Evolutionary conservation across 306 rosid species (phyloP).

Genomic region (Casuarina equisetifolia): DNA sequence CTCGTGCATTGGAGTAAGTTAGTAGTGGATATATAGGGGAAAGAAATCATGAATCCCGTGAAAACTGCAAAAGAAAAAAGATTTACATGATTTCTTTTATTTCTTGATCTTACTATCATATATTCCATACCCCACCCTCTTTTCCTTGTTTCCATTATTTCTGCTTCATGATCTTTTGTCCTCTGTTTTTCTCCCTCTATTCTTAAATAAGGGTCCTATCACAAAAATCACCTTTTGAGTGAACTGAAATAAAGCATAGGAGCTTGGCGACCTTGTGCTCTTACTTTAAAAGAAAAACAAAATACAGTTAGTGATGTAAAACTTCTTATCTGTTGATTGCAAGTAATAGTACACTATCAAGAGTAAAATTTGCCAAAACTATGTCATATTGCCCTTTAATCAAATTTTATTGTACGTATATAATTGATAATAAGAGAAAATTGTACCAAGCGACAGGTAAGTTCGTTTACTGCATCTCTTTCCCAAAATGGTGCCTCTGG

Average conservation of each 20-base stretch:
- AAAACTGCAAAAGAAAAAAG: neutral
- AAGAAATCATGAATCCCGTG: constrained; percentile 12
- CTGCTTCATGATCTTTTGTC: too few species aligned
- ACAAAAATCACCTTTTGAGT: neutral
- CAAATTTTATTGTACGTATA: neutral
- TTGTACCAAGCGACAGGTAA: neutral
- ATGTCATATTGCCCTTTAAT: neutral
- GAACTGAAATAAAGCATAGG: neutral
- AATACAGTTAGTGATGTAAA: neutral
- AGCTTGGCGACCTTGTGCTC: neutral
- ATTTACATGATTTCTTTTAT: neutral
- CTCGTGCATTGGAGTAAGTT: constrained; percentile 96
- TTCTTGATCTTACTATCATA: neutral
- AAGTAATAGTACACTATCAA: neutral
- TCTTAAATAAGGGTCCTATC: too few species aligned
- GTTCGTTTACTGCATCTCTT: neutral
- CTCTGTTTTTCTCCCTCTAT: neutral
- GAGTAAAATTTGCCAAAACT: neutral
- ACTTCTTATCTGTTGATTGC: neutral
- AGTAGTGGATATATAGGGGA: constrained; percentile 12
- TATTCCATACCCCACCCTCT: too few species aligned
- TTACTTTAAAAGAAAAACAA: neutral
- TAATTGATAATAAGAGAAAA: neutral
- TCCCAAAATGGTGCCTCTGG: constrained; percentile 1
- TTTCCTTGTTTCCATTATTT: neutral